These are phyloP conservation scores for Yamadazyma taylorii DNA, from an alignment of 1,139 yeast genomes.

Conservation along the genomic window DNA sequence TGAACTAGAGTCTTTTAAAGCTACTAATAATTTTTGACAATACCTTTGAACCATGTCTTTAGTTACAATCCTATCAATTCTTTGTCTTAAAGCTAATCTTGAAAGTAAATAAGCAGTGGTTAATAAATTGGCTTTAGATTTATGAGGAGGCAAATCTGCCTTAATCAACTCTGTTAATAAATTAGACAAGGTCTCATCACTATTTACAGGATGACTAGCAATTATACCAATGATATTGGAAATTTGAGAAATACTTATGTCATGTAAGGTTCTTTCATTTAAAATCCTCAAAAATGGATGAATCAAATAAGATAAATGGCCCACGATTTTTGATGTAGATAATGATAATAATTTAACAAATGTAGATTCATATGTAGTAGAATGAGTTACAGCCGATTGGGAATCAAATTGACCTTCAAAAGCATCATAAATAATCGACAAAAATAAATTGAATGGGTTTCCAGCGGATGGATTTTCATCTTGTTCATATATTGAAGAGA, in stretches of 20 bases:
- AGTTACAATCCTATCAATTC: constrained; percentile 24
- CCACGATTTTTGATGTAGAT: constrained; percentile 31
- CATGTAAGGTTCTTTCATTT: constrained; percentile 24
- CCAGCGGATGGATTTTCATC: constrained; percentile 20
- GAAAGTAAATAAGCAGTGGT: constrained; percentile 53
- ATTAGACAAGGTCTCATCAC: constrained; percentile 10
- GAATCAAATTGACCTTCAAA: constrained; percentile 26
- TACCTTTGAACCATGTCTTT: constrained; percentile 14
- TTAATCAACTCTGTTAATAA: constrained; percentile 13
- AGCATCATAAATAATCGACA: constrained; percentile 29
- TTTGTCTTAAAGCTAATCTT: constrained; percentile 44
- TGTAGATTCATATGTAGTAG: constrained; percentile 27
- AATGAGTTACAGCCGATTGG: constrained; percentile 11
- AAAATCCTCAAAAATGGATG: constrained; percentile 25
- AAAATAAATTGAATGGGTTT: constrained; percentile 19
- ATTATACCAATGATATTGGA: constrained; percentile 58
- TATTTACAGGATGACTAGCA: constrained; percentile 42
- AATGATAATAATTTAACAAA: constrained; percentile 37
- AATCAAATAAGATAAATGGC: constrained; percentile 19
- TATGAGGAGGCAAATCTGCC: constrained; percentile 16
- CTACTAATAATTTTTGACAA: constrained; percentile 18
- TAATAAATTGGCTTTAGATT: constrained; percentile 27
- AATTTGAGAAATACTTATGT: constrained; percentile 37
- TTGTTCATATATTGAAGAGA: constrained; percentile 16
- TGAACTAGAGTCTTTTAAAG: constrained; percentile 20